A percentile compares a stretch with the other conserved stretches of the same genome.
These are phyloP conservation scores for Desmodesmus armatus DNA, from an alignment of 139 green algal genomes.

Conservation along the genomic window DNA sequence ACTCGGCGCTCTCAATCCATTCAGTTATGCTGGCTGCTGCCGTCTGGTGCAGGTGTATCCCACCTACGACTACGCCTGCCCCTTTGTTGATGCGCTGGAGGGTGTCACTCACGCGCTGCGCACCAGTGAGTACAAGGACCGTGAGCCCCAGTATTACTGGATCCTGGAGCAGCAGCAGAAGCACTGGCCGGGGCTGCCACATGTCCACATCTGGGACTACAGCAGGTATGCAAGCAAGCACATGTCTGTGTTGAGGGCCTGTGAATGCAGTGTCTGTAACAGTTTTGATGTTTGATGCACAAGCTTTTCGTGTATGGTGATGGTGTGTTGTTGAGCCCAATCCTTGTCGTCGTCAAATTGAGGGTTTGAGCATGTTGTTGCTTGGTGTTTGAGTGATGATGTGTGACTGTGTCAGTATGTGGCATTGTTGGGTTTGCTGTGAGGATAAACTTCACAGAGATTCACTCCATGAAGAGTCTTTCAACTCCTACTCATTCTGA, in stretches of 20 bases:
- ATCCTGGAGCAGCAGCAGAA: slow-evolving; percentile 82
- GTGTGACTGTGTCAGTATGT: background rate
- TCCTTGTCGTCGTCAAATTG: background rate
- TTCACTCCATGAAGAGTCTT: slow-evolving; percentile 7
- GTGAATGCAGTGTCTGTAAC: background rate
- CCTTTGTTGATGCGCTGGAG: slow-evolving; percentile 95
- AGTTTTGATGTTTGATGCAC: background rate
- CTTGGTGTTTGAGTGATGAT: background rate
- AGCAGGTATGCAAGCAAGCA: slow-evolving; percentile 68
- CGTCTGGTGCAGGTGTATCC: slow-evolving; percentile 87
- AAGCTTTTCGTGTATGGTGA: background rate
- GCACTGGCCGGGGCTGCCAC: slow-evolving; percentile 80
- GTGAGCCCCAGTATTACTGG: slow-evolving; percentile 90
- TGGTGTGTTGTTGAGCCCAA: too few species aligned
- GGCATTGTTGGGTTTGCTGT: slow-evolving; percentile 10
- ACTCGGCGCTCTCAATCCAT: background rate
- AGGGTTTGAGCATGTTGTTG: background rate
- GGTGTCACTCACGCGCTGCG: slow-evolving; percentile 97
- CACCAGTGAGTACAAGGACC: slow-evolving; percentile 83
- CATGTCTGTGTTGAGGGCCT: background rate
- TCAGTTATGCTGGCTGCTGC: background rate
- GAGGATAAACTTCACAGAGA: background rate
- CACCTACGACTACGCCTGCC: slow-evolving; percentile 99
- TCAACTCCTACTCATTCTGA: too few species aligned
- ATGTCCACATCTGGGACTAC: slow-evolving; percentile 98